Evolutionary conservation across 2,329 filamentous ascomycete genomes (phyloP).

Genomic region (Penicillium polonicum): DNA sequence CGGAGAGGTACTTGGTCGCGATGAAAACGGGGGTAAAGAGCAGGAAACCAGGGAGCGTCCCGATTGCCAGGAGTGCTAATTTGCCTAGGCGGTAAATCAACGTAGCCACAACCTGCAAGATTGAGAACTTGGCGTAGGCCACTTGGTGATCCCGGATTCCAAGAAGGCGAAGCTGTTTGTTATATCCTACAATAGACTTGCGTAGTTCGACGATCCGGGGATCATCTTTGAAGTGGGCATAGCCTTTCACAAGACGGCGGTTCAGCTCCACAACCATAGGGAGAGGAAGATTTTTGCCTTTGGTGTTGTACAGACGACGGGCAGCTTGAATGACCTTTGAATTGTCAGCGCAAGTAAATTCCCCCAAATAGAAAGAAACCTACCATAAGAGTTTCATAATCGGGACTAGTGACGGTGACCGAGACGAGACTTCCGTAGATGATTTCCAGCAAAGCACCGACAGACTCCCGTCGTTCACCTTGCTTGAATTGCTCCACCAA

Average conservation of each 20-base stretch:
- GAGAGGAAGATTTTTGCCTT: constrained; percentile 87
- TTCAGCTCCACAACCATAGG: constrained; percentile 94
- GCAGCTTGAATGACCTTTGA: constrained; percentile 81
- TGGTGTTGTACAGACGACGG: constrained; percentile 87
- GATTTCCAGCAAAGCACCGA: constrained; percentile 78
- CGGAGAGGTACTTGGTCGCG: constrained; percentile 76
- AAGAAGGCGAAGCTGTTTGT: constrained; percentile 78
- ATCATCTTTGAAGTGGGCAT: constrained; percentile 89
- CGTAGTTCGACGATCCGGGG: constrained; percentile 75
- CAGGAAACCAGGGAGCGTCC: constrained; percentile 79
- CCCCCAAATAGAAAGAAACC: constrained; percentile 9
- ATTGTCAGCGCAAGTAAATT: constrained; percentile 31
- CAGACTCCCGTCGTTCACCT: constrained; percentile 81
- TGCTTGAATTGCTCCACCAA: constrained; percentile 81
- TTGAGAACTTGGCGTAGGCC: constrained; percentile 81
- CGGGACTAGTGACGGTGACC: constrained; percentile 87
- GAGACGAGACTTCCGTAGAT: constrained; percentile 81
- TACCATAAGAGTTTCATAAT: constrained; percentile 93
- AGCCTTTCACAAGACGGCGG: constrained; percentile 83
- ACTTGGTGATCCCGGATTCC: constrained; percentile 93
- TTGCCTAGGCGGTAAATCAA: constrained; percentile 79
- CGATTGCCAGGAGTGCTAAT: constrained; percentile 71
- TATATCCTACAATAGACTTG: constrained; percentile 77
- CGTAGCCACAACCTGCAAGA: constrained; percentile 70
- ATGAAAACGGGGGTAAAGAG: constrained; percentile 89